Base-by-base conservation (phyloP, 352 stramenopile species). In the Phytopythium litorale region DNA sequence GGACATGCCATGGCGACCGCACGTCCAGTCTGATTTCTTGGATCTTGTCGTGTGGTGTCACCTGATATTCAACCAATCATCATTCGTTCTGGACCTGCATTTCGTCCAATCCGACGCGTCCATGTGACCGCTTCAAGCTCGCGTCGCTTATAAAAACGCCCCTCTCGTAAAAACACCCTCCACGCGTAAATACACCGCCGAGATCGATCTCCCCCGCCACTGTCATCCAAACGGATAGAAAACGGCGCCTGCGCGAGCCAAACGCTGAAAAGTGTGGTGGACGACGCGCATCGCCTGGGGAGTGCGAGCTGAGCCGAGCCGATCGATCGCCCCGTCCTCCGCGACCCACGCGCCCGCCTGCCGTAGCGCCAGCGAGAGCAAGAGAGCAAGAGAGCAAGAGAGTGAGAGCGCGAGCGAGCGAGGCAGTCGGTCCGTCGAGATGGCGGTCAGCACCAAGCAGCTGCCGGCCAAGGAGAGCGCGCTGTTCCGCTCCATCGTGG, bases 401-500 rank as follows among this genome's bases (percentile, higher is more conserved):
- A n/a, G n/a, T n/a, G n/a, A n/a, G 42, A 49, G 42, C 5, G 42
- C 1, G 4, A 21, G 19, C 6, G 19, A 18, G 19, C n/a, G 42
- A 49, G 42, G 21, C 42, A 49, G 42, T 48, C 42, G 15, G 42
- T 49, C 42, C 8, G 42, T 49, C 42, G 42, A 49, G 42, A 84
- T 84, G 78, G 72, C 71, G 69, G 63, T 71, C 15, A 81, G 55
- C 61, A 84, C 72, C 60, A 89, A 86, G 71, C 81, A 86, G 58
- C 67, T 97, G 68, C 85, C 89, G 9, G 96, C 97, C 60, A 98
- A 98, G 76, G 97, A 99, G 81, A 83, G 76, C 51, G 92, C 97
- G 69, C 81, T 99, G 43, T 99, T 99, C 81, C 96, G 94, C 67
- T 96, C 89, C 64, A 96, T 99, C 40, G 87, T 99, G 65, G 87